phyloP scores from a whole-genome alignment of 1,139 yeast species.

The Pichia sp. region DNA sequence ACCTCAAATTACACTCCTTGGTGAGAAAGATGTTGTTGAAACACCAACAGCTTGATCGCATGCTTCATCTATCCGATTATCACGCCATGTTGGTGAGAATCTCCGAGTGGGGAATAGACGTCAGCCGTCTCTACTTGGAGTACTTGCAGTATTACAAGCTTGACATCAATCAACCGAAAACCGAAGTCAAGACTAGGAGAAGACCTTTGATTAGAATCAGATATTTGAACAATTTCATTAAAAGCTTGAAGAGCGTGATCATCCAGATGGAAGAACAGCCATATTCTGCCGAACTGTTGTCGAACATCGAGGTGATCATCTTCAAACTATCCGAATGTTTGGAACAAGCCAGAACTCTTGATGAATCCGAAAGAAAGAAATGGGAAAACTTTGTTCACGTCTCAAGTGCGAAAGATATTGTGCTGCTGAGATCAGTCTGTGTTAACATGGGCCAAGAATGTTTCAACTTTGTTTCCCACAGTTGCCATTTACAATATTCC shows the following conservation, averaged over 20 bases:
- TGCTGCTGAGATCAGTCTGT: conserved; percentile 20
- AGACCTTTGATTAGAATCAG: conserved; percentile 39
- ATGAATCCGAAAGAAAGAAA: conserved; percentile 20
- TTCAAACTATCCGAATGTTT: conserved; percentile 20
- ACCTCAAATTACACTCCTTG: conserved; percentile 16
- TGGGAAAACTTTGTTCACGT: conserved; percentile 17
- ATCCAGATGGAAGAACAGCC: conserved; percentile 23
- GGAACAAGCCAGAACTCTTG: conserved; percentile 20
- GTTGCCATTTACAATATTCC: conserved; percentile 25
- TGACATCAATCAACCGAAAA: conserved; percentile 33
- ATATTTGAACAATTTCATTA: conserved; percentile 30
- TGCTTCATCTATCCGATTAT: conserved; percentile 14
- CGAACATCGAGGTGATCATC: conserved; percentile 24
- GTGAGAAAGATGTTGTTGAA: conserved; percentile 15
- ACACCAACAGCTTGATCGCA: conserved; percentile 19
- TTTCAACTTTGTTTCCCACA: conserved; percentile 11
- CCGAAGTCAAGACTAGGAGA: conserved; percentile 35
- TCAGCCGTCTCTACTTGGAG: conserved; percentile 18
- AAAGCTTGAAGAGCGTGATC: conserved; percentile 29
- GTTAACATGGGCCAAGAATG: conserved; percentile 15
- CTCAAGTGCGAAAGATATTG: conserved; percentile 24
- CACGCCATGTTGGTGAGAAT: conserved; percentile 16
- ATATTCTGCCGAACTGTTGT: conserved; percentile 20
- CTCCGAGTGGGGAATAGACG: conserved; percentile 24
- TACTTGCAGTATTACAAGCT: conserved; percentile 34